phyloP scores from a whole-genome alignment of 176 grass and related monocot genomes.

The Avena sativa region DNA sequence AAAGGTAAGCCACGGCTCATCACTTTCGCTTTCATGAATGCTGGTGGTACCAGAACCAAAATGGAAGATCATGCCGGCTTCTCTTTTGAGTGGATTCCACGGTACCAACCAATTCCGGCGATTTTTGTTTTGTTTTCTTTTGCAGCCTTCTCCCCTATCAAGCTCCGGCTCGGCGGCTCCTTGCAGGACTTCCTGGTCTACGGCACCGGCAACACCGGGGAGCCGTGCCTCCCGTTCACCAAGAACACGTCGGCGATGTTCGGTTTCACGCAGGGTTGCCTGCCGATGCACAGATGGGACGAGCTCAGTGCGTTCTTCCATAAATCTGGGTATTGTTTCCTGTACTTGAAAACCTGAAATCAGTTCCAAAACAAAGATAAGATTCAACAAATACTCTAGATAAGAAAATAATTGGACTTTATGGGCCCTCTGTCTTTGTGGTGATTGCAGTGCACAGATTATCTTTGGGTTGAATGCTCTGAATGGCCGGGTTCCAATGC shows the following conservation, averaged over 20 bases:
- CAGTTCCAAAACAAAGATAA: background rate
- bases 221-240: slow-evolving; percentile 61
- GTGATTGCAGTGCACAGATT: slow-evolving; percentile 55
- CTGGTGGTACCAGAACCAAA: background rate
- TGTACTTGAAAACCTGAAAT: background rate
- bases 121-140: background rate
- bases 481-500: slow-evolving; percentile 63
- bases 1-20: slow-evolving; percentile 62
- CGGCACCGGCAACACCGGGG: slow-evolving; percentile 40
- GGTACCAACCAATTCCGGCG: background rate
- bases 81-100: slow-evolving; percentile 18
- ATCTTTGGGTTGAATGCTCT: slow-evolving; percentile 84
- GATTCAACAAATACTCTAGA: too few relatives aligned
- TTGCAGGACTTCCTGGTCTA: slow-evolving; percentile 89
- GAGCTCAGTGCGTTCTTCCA: slow-evolving; percentile 85
- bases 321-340: slow-evolving; percentile 63
- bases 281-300: slow-evolving; percentile 90
- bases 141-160: slow-evolving; percentile 89
- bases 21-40: slow-evolving; percentile 43
- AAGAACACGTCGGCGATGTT: slow-evolving; percentile 80
- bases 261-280: slow-evolving; percentile 76
- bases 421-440: background rate
- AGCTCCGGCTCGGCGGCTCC: slow-evolving; percentile 83
- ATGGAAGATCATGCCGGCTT: background rate
- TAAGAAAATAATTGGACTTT: background rate